These are phyloP conservation scores for Lobosporangium transversale DNA, from an alignment of 192 early-diverging fungal species.

Conservation along the genomic window DNA sequence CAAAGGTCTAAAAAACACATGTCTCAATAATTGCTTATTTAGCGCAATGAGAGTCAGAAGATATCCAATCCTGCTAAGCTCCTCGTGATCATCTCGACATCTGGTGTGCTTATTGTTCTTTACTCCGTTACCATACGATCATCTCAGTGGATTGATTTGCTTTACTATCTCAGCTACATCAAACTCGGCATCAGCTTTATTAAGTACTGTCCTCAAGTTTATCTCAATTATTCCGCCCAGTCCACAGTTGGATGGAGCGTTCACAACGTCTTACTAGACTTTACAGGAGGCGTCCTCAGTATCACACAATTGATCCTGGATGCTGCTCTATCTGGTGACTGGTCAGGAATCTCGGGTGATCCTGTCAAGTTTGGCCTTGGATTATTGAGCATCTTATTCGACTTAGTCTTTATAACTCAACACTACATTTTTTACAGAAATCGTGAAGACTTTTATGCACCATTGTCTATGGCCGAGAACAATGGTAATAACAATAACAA, in stretches of 20 bases:
- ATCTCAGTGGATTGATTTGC: constrained; percentile 64
- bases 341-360: constrained; percentile 56
- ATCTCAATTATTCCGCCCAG: constrained; percentile 75
- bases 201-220: constrained; percentile 84
- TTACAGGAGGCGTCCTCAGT: constrained; percentile 83
- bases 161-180: constrained; percentile 80
- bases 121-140: constrained; percentile 24
- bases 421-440: constrained; percentile 81
- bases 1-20: background rate
- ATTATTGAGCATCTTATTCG: constrained; percentile 81
- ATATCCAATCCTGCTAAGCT: constrained; percentile 58
- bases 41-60: constrained; percentile 56
- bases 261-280: constrained; percentile 88
- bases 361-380: constrained; percentile 84
- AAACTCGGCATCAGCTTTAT: constrained; percentile 84
- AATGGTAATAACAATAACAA: no score
- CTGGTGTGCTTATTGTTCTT: constrained; percentile 42
- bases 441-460: constrained; percentile 46
- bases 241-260: constrained; percentile 94
- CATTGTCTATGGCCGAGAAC: constrained; percentile 25
- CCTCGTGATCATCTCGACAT: constrained; percentile 11
- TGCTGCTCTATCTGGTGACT: constrained; percentile 56
- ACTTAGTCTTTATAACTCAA: constrained; percentile 83
- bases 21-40: background rate
- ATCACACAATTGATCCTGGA: constrained; percentile 84